Percentiles rank a stretch among this genome's conserved stretches.
Conservation (phyloP, 2,329 filamentous ascomycete genomes). For the Incumbomyces lentus region DNA sequence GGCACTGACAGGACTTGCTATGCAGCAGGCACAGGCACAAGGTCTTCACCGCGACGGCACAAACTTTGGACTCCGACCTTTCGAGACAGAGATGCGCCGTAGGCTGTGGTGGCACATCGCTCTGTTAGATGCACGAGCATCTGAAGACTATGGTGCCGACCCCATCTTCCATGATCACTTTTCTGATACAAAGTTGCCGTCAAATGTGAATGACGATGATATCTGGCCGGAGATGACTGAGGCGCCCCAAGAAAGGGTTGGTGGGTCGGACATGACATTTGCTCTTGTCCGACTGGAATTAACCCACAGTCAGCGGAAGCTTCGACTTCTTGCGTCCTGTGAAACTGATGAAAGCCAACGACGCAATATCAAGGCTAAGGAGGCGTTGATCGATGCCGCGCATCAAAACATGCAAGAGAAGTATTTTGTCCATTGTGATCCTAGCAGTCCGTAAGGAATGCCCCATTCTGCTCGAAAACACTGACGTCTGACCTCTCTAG, state of each 20-base stretch:
- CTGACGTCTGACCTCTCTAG: not conserved
- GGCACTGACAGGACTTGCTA: constrained; percentile 32
- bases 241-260: constrained; percentile 38
- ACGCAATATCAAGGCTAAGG: constrained; percentile 27
- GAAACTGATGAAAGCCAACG: constrained; percentile 1
- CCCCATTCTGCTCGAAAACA: not conserved
- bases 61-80: constrained; percentile 43
- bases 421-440: constrained; percentile 44
- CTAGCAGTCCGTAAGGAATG: constrained; percentile 31
- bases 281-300: constrained; percentile 45
- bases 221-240: constrained; percentile 40
- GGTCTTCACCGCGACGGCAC: constrained; percentile 38
- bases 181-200: constrained; percentile 48
- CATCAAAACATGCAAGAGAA: constrained; percentile 46
- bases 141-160: constrained; percentile 55
- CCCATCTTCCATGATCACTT: constrained; percentile 47
- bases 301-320: constrained; percentile 21
- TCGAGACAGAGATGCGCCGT: constrained; percentile 33
- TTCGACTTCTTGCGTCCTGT: not conserved
- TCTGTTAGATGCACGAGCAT: constrained; percentile 49
- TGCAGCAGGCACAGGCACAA: constrained; percentile 30
- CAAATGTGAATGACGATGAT: constrained; percentile 42
- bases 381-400: constrained; percentile 41
- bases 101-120: constrained; percentile 30
- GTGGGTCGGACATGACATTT: constrained; percentile 45